Percentiles rank a stretch among this genome's conserved stretches.
Evolutionary conservation across 148 eudicot genomes (phyloP).

Genomic region (Amaranthus palmeri): DNA sequence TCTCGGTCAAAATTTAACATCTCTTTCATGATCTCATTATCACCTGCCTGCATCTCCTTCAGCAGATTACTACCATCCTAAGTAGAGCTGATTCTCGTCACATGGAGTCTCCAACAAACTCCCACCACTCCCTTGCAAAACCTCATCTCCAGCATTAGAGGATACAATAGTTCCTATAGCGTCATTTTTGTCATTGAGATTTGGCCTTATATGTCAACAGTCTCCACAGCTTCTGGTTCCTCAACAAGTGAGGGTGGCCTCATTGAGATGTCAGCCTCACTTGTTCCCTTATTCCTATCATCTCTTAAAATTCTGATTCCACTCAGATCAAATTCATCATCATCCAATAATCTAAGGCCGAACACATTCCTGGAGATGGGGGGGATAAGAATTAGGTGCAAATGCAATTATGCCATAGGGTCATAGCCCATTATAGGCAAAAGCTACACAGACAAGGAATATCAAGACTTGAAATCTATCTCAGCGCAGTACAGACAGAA

Average conservation of each 20-base stretch:
- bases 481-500: neutral
- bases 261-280: slow-evolving; percentile 19
- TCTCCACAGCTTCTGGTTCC: slow-evolving; percentile 27
- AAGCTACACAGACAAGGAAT: neutral
- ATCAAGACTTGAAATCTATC: neutral
- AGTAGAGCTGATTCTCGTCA: slow-evolving; percentile 20
- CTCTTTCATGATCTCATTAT: slow-evolving; percentile 25
- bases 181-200: slow-evolving; percentile 26
- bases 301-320: slow-evolving; percentile 34
- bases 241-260: slow-evolving; percentile 22
- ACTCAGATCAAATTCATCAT: slow-evolving; percentile 52
- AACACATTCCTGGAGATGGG: slow-evolving; percentile 46
- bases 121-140: slow-evolving; percentile 9
- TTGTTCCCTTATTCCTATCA: slow-evolving; percentile 26
- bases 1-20: slow-evolving; percentile 22
- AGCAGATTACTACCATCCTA: slow-evolving; percentile 18
- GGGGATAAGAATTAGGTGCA: neutral
- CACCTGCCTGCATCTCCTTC: slow-evolving; percentile 24
- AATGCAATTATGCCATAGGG: neutral
- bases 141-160: slow-evolving; percentile 26
- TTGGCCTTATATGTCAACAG: slow-evolving; percentile 18
- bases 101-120: slow-evolving; percentile 15
- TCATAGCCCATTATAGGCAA: neutral
- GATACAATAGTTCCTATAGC: slow-evolving; percentile 19
- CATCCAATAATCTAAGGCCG: slow-evolving; percentile 49